phyloP scores from a whole-genome alignment of 2,329 filamentous ascomycete genomes.

The Fusarium xyrophilum region DNA sequence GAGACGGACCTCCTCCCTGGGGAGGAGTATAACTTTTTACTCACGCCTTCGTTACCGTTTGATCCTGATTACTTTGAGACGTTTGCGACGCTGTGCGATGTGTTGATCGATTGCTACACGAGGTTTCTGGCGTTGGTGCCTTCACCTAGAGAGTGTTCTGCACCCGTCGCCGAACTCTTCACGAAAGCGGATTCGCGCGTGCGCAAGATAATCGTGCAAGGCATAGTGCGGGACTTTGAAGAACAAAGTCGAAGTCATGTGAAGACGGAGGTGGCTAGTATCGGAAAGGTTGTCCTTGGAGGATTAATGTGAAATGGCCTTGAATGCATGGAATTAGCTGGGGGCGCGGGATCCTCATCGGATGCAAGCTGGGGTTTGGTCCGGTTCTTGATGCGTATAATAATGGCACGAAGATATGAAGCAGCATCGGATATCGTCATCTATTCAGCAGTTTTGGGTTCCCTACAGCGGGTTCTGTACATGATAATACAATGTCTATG shows the following conservation, averaged over 20 bases:
- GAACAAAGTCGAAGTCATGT: slow-evolving; percentile 78
- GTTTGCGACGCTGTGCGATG: slow-evolving; percentile 93
- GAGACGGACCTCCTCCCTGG: slow-evolving; percentile 75
- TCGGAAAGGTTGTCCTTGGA: slow-evolving; percentile 88
- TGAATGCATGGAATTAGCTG: slow-evolving; percentile 32
- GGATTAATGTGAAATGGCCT: slow-evolving; percentile 70
- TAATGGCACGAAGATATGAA: slow-evolving; percentile 21
- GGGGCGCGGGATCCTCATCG: slow-evolving; percentile 31
- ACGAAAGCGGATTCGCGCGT: slow-evolving; percentile 86
- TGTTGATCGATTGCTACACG: slow-evolving; percentile 90
- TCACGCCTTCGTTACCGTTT: slow-evolving; percentile 93
- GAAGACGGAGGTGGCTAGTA: slow-evolving; percentile 81
- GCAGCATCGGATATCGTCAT: slow-evolving; percentile 6
- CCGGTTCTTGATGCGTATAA: slow-evolving; percentile 4
- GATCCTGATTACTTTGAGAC: slow-evolving; percentile 98
- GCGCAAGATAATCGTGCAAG: slow-evolving; percentile 86
- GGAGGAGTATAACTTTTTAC: slow-evolving; percentile 85
- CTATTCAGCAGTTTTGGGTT: background rate
- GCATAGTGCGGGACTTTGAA: slow-evolving; percentile 91
- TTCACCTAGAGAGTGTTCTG: slow-evolving; percentile 75
- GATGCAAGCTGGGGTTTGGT: slow-evolving; percentile 34
- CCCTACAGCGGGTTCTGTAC: slow-evolving; percentile 28
- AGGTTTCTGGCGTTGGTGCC: slow-evolving; percentile 77
- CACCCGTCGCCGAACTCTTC: slow-evolving; percentile 81
- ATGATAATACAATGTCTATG: slow-evolving; percentile 26